Base-by-base conservation (phyloP, 164 flowering plant species). In the Litsea cubeba region DNA sequence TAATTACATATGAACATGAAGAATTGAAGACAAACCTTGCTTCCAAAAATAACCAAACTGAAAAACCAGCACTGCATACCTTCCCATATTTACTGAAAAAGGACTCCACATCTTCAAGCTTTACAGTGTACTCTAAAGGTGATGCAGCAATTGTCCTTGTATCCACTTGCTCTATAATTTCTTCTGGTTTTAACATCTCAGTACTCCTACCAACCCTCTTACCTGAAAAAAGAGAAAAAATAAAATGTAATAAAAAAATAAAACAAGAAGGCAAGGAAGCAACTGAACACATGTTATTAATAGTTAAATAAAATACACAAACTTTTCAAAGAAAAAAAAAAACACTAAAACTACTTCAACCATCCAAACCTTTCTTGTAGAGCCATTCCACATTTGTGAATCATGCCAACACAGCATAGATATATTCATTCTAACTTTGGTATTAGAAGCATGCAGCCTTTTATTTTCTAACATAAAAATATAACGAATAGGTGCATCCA, bases 151-250 rank as follows among this genome's bases (percentile, higher is more conserved):
- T 68, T 0, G 99, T 95, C 74, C 92, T 86, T n/a, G 24, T 71
- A 74, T 95, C 92, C 10, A 89, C 76, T 81, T 92, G 99, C 78
- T 93, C 92, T 17, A 95, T 84, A n/a, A 88, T 84, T 81, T 91
- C 94, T 62, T 95, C 99, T 1, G 88, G 87, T 76, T 89, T 91
- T 50, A 71, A 26, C 46, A 95, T 75, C 72, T 85, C 87, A 71
- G 85, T 83, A 18, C 78, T 73, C 85, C 97, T 84, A 65, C 97
- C 97, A 78, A 95, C 84, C 81, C 79, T 95, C 73, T 76, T 88
- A 32, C 94, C 97, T 91, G 75, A 60, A 75, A 68, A 26, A 5
- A 46, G n/a, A 26, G 30, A 25, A 25, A 51, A 65, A 25, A 32
- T 15, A 26, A n/a, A 3, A 46, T 5, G 24, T 23, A n/a, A 7